Evolutionary conservation across 2,329 filamentous ascomycete species (phyloP), one percentile per base, ranked within the genome.

Genomic region (Penicillium sp.): DNA sequence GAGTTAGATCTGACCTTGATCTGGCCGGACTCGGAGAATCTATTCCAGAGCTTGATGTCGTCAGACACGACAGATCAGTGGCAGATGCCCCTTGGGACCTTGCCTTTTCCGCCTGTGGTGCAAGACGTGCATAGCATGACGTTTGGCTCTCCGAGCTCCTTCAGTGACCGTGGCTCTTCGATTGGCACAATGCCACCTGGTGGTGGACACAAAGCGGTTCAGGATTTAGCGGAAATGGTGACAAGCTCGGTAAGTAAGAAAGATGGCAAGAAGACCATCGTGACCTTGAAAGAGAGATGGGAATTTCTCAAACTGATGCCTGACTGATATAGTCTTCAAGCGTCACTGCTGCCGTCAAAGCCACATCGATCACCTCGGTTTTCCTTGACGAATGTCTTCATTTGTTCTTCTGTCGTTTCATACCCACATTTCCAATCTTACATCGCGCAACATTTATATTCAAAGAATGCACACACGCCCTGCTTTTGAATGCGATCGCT

Each of bases 351-450:
- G 75, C 73, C 11, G 71, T 76, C 13, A 75, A 77, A 57, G 68
- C 72, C 18, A 76, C 68, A 1, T 76, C 73, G 2, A 71, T 78
- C 16, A 78, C 73, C 18, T 79, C 76, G 0, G 73, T 77, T 18
- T 78, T 79, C 36, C 64, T 79, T 7, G 76, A 78, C 49, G 74
- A 76, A 57, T 77, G 75, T 56, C 60, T 79, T 14, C 76, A 79
- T 53, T 77, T 78, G 74, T 79, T 78, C 61, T 79, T 78, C 50
- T 69, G 69, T 13, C 70, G 74, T 14, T 77, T 79, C 53, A 77
- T 77, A 24, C 76, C 76, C 3, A 77, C 75, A 1, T 78, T 78
- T 50, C 76, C 75, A 5, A 66, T 78, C n/a, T 59, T 78, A 14
- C 75, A 78, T 61, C 67, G 72, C 54, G 69, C 75, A 31, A 78